A percentile compares a stretch with the other conserved stretches of the same genome.
phyloP scores from a whole-genome alignment of 805 yeast species.

The Kazachstania psychrophila region DNA sequence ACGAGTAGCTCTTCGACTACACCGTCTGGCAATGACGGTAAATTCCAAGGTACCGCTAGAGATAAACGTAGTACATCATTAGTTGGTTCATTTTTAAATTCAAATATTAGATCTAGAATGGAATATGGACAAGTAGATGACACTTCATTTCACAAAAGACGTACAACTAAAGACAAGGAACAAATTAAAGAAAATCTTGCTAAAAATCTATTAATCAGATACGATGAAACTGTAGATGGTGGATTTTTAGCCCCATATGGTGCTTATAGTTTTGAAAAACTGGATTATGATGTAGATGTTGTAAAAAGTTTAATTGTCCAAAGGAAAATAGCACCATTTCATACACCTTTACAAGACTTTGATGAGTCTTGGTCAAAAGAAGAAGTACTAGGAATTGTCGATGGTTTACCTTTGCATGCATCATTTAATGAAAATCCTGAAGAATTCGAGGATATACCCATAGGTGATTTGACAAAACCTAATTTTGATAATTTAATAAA shows the following conservation, averaged over 20 bases:
- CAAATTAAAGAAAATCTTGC: constrained; percentile 45
- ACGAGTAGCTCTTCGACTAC: neutral
- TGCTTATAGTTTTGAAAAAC: constrained; percentile 60
- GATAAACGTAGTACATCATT: constrained; percentile 22
- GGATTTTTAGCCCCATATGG: constrained; percentile 91
- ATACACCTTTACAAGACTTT: constrained; percentile 76
- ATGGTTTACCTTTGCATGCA: constrained; percentile 49
- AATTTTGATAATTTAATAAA: constrained; percentile 28
- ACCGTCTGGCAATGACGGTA: neutral
- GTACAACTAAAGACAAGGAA: constrained; percentile 47
- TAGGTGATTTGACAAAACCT: constrained; percentile 20
- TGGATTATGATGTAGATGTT: constrained; percentile 62
- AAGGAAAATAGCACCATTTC: constrained; percentile 80
- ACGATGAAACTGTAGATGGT: constrained; percentile 77
- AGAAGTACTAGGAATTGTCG: constrained; percentile 47
- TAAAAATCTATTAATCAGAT: constrained; percentile 47
- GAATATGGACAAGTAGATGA: constrained; percentile 12
- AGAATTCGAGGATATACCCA: constrained; percentile 29
- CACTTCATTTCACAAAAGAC: constrained; percentile 23
- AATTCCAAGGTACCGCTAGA: too few relatives aligned
- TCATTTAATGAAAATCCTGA: constrained; percentile 33
- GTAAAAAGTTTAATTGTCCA: constrained; percentile 64
- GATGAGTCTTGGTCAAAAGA: constrained; percentile 63
- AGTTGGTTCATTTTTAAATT: constrained; percentile 18
- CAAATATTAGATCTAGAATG: constrained; percentile 20